Conservation (phyloP, 306 rosid species). For the Nissolia schottii region DNA sequence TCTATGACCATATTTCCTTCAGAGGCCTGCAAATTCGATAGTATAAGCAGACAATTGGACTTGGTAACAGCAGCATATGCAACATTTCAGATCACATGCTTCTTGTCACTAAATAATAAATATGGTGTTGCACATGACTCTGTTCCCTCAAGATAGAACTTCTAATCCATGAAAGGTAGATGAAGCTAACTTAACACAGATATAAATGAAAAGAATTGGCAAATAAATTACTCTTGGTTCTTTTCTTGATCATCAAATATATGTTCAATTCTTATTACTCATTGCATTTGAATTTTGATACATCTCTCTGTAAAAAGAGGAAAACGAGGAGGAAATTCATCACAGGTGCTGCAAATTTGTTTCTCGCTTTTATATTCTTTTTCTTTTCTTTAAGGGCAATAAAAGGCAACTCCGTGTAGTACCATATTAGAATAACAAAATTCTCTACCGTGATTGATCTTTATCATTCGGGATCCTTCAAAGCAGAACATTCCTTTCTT, state of each 20-base stretch:
- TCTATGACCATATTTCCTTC: slow-evolving; percentile 71
- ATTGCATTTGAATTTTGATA: not conserved
- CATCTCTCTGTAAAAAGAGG: not conserved
- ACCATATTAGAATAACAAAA: not conserved
- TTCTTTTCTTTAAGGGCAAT: not conserved
- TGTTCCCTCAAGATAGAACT: not conserved
- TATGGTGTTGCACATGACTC: not conserved
- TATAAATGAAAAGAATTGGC: not conserved
- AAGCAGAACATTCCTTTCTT: not conserved
- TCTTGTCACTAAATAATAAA: not conserved
- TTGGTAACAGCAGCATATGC: not conserved
- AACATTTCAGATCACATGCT: not conserved
- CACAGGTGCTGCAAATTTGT: not conserved
- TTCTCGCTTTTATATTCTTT: not conserved
- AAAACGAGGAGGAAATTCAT: not conserved
- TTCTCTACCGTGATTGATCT: not conserved
- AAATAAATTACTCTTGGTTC: not conserved
- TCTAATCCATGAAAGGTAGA: not conserved
- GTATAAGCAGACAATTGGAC: slow-evolving; percentile 12
- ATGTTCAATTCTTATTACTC: not conserved
- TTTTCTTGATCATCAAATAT: not conserved
- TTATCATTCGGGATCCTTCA: slow-evolving; percentile 13
- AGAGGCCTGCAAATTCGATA: slow-evolving; percentile 63
- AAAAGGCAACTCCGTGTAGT: not conserved
- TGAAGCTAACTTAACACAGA: not conserved